These are phyloP conservation scores for Vitis hybrid DNA, from an alignment of 177 flowering plant species.

Conservation along the genomic window DNA sequence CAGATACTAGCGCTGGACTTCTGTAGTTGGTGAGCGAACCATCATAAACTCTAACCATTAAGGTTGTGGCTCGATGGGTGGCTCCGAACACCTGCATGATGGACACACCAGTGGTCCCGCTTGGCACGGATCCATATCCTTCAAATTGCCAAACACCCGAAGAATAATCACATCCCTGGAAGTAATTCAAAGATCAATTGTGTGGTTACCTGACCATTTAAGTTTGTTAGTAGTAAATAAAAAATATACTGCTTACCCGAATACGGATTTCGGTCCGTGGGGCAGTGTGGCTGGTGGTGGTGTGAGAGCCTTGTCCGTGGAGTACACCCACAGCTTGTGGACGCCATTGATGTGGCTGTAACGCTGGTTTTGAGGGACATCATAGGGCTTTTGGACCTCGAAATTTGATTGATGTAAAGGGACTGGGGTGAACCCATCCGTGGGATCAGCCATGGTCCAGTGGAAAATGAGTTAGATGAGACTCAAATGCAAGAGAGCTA, in stretches of 20 bases:
- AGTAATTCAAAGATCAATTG: too few relatives aligned
- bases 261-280: conserved; percentile 23
- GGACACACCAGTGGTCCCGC: conserved; percentile 12
- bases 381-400: conserved; percentile 32
- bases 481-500: background rate
- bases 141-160: conserved; percentile 30
- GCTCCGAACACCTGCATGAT: conserved; percentile 22
- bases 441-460: conserved; percentile 6
- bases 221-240: too few relatives aligned
- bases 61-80: conserved; percentile 12
- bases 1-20: background rate
- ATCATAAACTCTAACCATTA: conserved; percentile 16
- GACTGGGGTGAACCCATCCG: conserved; percentile 16
- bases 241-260: too few relatives aligned
- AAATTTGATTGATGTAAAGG: conserved; percentile 28
- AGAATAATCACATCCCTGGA: conserved; percentile 21
- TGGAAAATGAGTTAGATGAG: too few relatives aligned
- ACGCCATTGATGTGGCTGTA: conserved; percentile 35
- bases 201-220: too few relatives aligned
- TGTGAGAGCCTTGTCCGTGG: conserved; percentile 32
- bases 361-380: conserved; percentile 23
- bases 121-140: conserved; percentile 13
- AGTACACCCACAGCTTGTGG: conserved; percentile 38
- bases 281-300: conserved; percentile 20
- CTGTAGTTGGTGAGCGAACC: conserved; percentile 7